A percentile compares a stretch with the other conserved stretches of the same genome.
Conservation (phyloP, 768 basidiomycete genomes). For the Tricholoma furcatifolium region DNA sequence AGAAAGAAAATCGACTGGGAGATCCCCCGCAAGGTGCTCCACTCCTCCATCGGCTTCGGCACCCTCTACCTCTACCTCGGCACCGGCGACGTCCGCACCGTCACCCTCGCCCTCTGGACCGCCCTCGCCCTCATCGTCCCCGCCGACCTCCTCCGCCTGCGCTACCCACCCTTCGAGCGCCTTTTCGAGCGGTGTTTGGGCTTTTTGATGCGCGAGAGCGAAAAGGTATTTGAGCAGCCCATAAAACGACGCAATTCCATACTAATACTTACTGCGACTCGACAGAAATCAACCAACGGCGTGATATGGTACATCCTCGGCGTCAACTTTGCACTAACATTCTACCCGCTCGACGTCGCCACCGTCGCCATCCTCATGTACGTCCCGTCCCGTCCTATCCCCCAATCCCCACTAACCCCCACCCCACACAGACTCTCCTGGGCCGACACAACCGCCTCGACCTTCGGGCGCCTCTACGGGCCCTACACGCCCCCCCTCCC, state of each 20-base stretch:
- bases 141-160: constrained; percentile 75
- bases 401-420: neutral
- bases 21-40: constrained; percentile 83
- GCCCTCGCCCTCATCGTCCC: constrained; percentile 68
- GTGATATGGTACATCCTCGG: constrained; percentile 92
- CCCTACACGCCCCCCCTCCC: constrained; percentile 57
- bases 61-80: constrained; percentile 40
- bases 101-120: constrained; percentile 63
- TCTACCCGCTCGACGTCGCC: constrained; percentile 85
- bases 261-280: neutral
- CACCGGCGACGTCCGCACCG: constrained; percentile 61
- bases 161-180: constrained; percentile 59
- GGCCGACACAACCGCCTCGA: constrained; percentile 95
- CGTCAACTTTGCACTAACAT: constrained; percentile 69
- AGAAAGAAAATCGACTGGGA: constrained; percentile 72
- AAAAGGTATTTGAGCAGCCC: constrained; percentile 59
- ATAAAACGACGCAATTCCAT: too few species aligned
- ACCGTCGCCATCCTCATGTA: constrained; percentile 89
- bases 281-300: constrained; percentile 72
- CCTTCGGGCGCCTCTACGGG: constrained; percentile 84
- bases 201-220: constrained; percentile 87
- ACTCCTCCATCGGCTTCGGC: constrained; percentile 75
- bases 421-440: constrained; percentile 71
- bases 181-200: constrained; percentile 73
- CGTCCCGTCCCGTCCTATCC: constrained; percentile 27